Percentiles rank a stretch among this genome's conserved stretches.
phyloP scores from a whole-genome alignment of 805 yeast species.

The Wickerhamomyces alni region DNA sequence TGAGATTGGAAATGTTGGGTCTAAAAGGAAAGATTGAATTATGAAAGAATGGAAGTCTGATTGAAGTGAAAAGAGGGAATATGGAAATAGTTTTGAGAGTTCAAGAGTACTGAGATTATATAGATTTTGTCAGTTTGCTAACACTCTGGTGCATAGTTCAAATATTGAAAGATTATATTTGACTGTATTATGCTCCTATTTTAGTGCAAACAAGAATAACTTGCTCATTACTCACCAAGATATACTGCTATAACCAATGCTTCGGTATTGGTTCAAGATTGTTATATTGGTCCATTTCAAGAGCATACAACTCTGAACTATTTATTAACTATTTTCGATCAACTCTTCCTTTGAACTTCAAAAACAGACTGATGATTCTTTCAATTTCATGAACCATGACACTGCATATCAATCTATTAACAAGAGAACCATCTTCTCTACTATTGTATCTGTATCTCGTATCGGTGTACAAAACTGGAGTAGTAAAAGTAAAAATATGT shows the following conservation, averaged over 20 bases:
- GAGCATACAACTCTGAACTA: constrained; percentile 40
- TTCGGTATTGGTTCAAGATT: constrained; percentile 27
- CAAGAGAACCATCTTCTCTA: not conserved
- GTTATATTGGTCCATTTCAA: constrained; percentile 66
- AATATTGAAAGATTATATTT: constrained; percentile 4
- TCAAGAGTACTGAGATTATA: not conserved
- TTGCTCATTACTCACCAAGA: constrained; percentile 71
- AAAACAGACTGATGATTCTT: too few species aligned
- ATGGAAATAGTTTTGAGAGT: not conserved
- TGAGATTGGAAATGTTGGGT: too few species aligned
- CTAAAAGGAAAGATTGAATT: not conserved
- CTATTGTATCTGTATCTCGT: too few species aligned
- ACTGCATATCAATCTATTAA: not conserved
- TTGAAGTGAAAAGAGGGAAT: not conserved
- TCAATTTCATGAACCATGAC: too few species aligned
- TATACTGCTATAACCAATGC: constrained; percentile 21
- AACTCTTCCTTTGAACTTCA: not conserved
- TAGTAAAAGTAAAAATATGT: too few species aligned
- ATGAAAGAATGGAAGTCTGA: too few species aligned
- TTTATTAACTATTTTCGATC: too few species aligned
- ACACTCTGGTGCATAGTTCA: constrained; percentile 83
- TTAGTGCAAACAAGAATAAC: constrained; percentile 79
- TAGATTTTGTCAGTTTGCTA: constrained; percentile 54
- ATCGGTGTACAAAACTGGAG: too few species aligned
- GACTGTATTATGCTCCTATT: constrained; percentile 76